phyloP scores from a whole-genome alignment of 352 stramenopile genomes.

The Pythium vanterpoolii region DNA sequence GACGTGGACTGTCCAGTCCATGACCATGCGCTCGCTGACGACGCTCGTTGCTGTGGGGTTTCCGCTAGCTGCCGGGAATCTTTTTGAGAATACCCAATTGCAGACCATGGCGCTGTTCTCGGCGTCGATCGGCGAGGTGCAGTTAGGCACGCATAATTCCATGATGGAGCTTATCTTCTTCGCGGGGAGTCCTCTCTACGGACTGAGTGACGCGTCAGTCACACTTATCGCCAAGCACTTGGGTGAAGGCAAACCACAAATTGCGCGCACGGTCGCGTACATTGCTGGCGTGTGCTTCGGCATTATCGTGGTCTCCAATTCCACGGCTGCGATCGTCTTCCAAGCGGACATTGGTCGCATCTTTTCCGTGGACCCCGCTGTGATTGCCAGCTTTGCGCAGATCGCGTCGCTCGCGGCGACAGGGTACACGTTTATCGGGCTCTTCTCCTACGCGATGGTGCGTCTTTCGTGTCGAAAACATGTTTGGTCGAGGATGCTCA shows the following conservation, averaged over 20 bases:
- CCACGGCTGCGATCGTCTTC: conserved; percentile 45
- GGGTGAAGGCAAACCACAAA: conserved; percentile 34
- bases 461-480: neutral
- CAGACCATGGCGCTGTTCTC: conserved; percentile 78
- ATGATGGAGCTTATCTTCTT: conserved; percentile 89
- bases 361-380: conserved; percentile 60
- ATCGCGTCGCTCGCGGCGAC: conserved; percentile 58
- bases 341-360: conserved; percentile 46
- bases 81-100: conserved; percentile 83
- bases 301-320: conserved; percentile 41
- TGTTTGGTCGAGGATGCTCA: neutral
- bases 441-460: conserved; percentile 79
- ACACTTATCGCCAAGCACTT: conserved; percentile 64
- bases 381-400: conserved; percentile 61
- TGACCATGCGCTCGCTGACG: conserved; percentile 47
- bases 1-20: too few relatives aligned
- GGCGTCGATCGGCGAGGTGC: conserved; percentile 59
- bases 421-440: conserved; percentile 57
- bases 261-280: conserved; percentile 51
- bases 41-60: conserved; percentile 50
- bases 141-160: conserved; percentile 74
- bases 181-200: conserved; percentile 82
- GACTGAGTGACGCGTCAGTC: conserved; percentile 55
- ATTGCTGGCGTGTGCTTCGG: conserved; percentile 49
- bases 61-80: conserved; percentile 47